Percentiles rank a stretch among this genome's conserved stretches.
These are phyloP conservation scores for Melanomma pulvis-pyrius DNA, from an alignment of 495 filamentous ascomycete genomes.

Conservation along the genomic window DNA sequence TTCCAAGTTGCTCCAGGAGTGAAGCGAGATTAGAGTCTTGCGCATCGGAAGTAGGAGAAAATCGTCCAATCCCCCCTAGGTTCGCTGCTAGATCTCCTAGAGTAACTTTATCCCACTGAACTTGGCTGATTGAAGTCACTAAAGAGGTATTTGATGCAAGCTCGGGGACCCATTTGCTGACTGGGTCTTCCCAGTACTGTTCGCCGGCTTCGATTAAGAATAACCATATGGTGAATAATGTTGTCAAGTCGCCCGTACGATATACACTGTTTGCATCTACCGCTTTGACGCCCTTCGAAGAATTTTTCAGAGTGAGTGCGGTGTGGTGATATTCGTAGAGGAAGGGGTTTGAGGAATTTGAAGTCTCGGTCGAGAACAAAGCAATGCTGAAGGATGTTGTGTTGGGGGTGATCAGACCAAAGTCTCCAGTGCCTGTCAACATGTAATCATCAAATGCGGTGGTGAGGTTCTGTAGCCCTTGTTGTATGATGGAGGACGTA, in stretches of 20 bases:
- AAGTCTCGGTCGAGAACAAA: conserved; percentile 4
- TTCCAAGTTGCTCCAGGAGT: not conserved
- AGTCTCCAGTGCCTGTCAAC: not conserved
- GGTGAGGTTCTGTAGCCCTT: conserved; percentile 12
- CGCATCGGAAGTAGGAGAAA: not conserved
- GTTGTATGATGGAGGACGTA: not conserved
- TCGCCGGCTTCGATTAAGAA: conserved; percentile 13
- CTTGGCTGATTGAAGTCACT: not conserved
- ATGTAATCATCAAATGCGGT: conserved; percentile 1
- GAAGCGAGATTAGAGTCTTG: not conserved
- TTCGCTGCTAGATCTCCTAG: conserved; percentile 14
- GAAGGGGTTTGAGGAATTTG: conserved; percentile 3
- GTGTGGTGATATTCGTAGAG: conserved; percentile 16
- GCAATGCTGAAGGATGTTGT: conserved; percentile 14
- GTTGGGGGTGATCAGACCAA: not conserved
- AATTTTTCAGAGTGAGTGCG: not conserved
- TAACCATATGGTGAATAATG: conserved; percentile 1
- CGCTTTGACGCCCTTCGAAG: not conserved
- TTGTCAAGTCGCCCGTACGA: conserved; percentile 10
- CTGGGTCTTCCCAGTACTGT: conserved; percentile 5
- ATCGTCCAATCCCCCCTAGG: conserved; percentile 7
- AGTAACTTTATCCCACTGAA: conserved; percentile 16
- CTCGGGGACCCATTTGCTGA: conserved; percentile 17
- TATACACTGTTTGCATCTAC: conserved; percentile 12
- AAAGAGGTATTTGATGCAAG: not conserved